A percentile compares a stretch with the other conserved stretches of the same genome.
Conservation (phyloP, 345 rosid genomes). For the Streptanthus diversifolius region DNA sequence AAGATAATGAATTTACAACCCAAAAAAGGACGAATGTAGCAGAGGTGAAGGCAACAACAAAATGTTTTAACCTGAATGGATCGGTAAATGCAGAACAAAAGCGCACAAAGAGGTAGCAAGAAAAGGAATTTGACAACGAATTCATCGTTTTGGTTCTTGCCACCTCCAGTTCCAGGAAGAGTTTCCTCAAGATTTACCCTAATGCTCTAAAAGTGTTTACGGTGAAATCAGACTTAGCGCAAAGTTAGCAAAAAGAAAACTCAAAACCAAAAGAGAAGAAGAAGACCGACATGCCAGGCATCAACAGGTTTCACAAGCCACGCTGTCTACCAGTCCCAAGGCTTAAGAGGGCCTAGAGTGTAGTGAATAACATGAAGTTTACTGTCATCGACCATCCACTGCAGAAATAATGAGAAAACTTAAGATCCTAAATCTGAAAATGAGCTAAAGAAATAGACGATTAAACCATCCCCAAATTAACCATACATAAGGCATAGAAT, state of each 20-base stretch:
- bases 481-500: neutral
- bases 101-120: constrained; percentile 63
- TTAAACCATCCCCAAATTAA: neutral
- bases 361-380: constrained; percentile 91
- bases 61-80: constrained; percentile 25
- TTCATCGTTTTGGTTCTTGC: constrained; percentile 66
- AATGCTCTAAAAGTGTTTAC: constrained; percentile 44
- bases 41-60: neutral
- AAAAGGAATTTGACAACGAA: constrained; percentile 63
- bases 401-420: constrained; percentile 32
- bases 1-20: neutral
- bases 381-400: constrained; percentile 98
- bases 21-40: neutral
- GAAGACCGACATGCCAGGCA: constrained; percentile 77
- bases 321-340: constrained; percentile 99
- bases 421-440: constrained; percentile 10
- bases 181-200: constrained; percentile 70
- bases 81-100: constrained; percentile 37
- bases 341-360: constrained; percentile 93
- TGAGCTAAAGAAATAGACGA: neutral
- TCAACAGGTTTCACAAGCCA: constrained; percentile 97
- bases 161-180: constrained; percentile 93
- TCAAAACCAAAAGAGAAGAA: constrained; percentile 13
- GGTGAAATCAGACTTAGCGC: neutral
- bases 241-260: constrained; percentile 5